Evolutionary conservation across 2,329 filamentous ascomycete species (phyloP), one percentile per base, ranked within the genome.

Genomic region (Xylaria sp.): DNA sequence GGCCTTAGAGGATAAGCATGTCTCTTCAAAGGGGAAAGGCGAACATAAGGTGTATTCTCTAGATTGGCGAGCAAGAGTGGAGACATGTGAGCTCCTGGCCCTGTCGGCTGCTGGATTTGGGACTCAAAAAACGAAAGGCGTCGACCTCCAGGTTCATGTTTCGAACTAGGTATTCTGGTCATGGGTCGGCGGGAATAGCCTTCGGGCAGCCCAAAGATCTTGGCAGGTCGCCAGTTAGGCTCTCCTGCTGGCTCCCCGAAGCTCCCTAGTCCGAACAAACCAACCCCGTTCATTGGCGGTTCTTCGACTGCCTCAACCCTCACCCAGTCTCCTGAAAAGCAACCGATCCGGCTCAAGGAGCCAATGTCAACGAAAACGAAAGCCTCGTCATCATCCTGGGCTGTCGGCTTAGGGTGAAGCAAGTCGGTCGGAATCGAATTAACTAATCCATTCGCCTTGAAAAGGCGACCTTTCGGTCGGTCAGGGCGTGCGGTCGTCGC

Each of bases 241-340:
- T 86, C 80, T 47, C 91, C 88, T 2, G 88, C 83, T 9, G 83
- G 78, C n/a, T 85, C 82, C 6, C 84, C 85, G 67, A 89, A 91
- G 65, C 86, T 88, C 21, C 87, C 87, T 3, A 92, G 80, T 1
- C 89, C 89, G 79, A 89, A 90, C 0, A 84, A 80, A 53, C 85
- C 90, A 68, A 87, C 86, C 17, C 83, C 90, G 74, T 87, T 90
- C 15, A 82, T 79, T 21, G 85, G 89, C 62, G 92, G 90, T 73
- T 93, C 92, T 67, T 91, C 85, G 0, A 91, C 85, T 5, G 87
- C 84, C 77, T 97, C 92, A 11, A 97, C 82, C 21, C 90, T 89
- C 11, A 97, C 92, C 95, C 95, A 99, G 73, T 99, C 95, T 31
- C 95, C 95, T 0, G 94, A 98, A 74, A 99, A 99, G 76, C 94